Percentiles rank a stretch among this genome's conserved stretches.
Conservation (phyloP, 2,329 filamentous ascomycete species). For the Alternaria ethzedia region DNA sequence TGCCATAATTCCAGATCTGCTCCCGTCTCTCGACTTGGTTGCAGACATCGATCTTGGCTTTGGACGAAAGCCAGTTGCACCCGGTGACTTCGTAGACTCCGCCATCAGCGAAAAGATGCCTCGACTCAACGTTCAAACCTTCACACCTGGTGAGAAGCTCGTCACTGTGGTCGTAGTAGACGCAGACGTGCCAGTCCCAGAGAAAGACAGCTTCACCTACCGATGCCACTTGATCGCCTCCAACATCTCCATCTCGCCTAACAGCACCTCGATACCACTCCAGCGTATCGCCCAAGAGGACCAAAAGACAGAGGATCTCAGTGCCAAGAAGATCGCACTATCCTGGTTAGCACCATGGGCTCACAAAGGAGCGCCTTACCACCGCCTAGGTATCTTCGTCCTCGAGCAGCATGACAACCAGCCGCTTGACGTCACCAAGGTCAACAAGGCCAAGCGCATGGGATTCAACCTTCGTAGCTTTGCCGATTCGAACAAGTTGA, state of each 20-base stretch:
- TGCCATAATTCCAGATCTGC: constrained; percentile 84
- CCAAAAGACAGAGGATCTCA: constrained; percentile 55
- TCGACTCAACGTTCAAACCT: constrained; percentile 82
- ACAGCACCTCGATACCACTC: constrained; percentile 44
- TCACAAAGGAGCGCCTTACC: constrained; percentile 90
- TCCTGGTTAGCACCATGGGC: constrained; percentile 87
- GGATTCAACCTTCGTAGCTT: constrained; percentile 79
- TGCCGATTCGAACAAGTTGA: constrained; percentile 70
- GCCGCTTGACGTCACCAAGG: constrained; percentile 58
- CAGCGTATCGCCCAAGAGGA: constrained; percentile 41
- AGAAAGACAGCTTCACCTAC: constrained; percentile 76
- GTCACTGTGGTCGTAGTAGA: constrained; percentile 87
- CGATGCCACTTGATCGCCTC: constrained; percentile 87
- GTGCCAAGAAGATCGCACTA: constrained; percentile 66
- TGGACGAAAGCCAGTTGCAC: constrained; percentile 69
- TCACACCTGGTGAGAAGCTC: constrained; percentile 79
- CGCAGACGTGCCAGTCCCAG: constrained; percentile 83
- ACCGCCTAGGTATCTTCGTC: constrained; percentile 83
- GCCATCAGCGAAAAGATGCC: constrained; percentile 74
- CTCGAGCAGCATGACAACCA: constrained; percentile 74
- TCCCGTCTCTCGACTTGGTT: constrained; percentile 77
- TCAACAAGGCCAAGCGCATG: constrained; percentile 76
- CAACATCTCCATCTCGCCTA: constrained; percentile 71
- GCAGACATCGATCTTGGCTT: constrained; percentile 86
- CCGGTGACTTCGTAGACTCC: constrained; percentile 80